phyloP scores from a whole-genome alignment of 352 stramenopile genomes.

The Aphanomyces euteiches region DNA sequence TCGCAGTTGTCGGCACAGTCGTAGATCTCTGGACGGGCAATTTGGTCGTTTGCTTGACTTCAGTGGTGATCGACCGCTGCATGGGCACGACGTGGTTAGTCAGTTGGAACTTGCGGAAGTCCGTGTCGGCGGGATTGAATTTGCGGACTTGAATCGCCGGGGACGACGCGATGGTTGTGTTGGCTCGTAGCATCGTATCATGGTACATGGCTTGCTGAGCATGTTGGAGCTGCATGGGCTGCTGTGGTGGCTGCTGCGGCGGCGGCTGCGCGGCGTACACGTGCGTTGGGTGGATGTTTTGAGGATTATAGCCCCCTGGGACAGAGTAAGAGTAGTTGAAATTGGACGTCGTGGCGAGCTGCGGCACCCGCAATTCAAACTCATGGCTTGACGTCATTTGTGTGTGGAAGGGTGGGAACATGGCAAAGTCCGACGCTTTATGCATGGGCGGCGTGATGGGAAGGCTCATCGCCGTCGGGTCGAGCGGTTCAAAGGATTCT shows the following conservation, averaged over 20 bases:
- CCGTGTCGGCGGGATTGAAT: not conserved
- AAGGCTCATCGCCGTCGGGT: not conserved
- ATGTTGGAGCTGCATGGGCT: not conserved
- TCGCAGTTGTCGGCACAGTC: constrained; percentile 19
- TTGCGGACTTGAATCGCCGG: constrained; percentile 17
- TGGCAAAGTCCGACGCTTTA: constrained; percentile 10
- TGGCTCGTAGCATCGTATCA: not conserved
- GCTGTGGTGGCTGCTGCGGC: not conserved
- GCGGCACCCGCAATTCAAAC: constrained; percentile 25
- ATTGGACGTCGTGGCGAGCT: constrained; percentile 8
- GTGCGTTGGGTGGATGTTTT: not conserved
- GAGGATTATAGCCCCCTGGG: not conserved
- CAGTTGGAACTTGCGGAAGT: constrained; percentile 14
- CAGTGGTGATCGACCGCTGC: not conserved
- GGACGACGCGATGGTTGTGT: constrained; percentile 9
- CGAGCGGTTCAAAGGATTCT: constrained; percentile 21
- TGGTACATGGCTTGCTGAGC: not conserved
- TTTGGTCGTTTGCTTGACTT: constrained; percentile 4
- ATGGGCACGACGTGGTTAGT: constrained; percentile 3
- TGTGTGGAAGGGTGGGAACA: not conserved
- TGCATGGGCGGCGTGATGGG: constrained; percentile 12
- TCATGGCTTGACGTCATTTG: not conserved
- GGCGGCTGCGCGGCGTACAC: not conserved
- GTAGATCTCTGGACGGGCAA: constrained; percentile 20
- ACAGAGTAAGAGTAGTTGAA: not conserved